Conservation (phyloP, 768 basidiomycete genomes). For the Russula abietina region DNA sequence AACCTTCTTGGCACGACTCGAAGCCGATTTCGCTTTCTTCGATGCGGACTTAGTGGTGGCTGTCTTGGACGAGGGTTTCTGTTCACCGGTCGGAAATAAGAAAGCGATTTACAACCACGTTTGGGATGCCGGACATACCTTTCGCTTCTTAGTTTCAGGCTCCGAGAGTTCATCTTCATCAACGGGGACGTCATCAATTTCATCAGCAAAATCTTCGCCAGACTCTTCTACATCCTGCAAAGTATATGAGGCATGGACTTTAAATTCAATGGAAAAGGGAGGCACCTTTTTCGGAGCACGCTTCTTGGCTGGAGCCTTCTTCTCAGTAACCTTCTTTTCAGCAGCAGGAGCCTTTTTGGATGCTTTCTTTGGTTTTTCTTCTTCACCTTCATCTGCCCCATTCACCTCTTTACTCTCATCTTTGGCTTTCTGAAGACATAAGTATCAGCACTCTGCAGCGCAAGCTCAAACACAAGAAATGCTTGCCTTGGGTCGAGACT, state of each 20-base stretch:
- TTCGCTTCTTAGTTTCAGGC: conserved; percentile 56
- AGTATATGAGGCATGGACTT: neutral
- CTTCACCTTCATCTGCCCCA: conserved; percentile 37
- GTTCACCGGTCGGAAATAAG: neutral
- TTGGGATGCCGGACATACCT: conserved; percentile 38
- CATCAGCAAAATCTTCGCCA: conserved; percentile 45
- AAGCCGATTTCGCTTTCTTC: conserved; percentile 17
- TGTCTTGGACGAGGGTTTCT: conserved; percentile 10
- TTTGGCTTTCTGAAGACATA: conserved; percentile 39
- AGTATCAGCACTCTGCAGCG: neutral
- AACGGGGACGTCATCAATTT: conserved; percentile 39
- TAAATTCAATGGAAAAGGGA: neutral
- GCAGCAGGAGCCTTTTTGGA: conserved; percentile 33
- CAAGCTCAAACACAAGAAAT: neutral
- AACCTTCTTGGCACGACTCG: conserved; percentile 17
- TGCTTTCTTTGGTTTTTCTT: conserved; percentile 32
- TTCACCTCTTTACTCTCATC: conserved; percentile 46
- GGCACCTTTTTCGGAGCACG: conserved; percentile 35
- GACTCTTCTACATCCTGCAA: conserved; percentile 36
- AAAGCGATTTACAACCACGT: neutral
- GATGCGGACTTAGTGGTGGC: conserved; percentile 14
- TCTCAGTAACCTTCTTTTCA: conserved; percentile 43
- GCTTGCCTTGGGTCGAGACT: conserved; percentile 15
- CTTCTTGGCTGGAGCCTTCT: conserved; percentile 45
- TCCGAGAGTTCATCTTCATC: conserved; percentile 44